Evolutionary conservation across 2,329 filamentous ascomycete genomes (phyloP), one percentile per base, ranked within the genome.

Genomic region (Ceratocystis smalleyi): DNA sequence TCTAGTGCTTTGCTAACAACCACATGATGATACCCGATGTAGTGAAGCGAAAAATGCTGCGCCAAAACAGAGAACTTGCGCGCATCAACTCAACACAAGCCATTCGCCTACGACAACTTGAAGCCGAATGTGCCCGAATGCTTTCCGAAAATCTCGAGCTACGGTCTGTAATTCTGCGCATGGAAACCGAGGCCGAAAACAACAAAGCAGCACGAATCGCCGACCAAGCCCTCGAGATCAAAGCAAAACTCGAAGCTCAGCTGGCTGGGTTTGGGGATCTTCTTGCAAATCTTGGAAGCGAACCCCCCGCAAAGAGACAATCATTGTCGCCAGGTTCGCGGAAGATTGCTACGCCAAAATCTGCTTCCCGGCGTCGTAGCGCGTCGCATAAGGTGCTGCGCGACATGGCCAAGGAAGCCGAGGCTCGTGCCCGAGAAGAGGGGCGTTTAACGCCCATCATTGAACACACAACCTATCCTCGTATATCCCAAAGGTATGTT

Each of bases 31-130:
- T 67, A 17, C 63, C 68, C 60, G 8, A 68, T 70, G 43, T 70
- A 91, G 88, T 92, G 66, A 88, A 89, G 72, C 83, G 86, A 71
- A 85, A 87, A 72, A 89, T 91, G 71, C 78, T 91, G 70, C 83
- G 89, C 64, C 89, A 94, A 73, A 95, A 95, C 72, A 83, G 88
- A 74, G 89, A 94, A 71, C 86, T 94, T 68, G 88, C 88, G 68
- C 84, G 85, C 72, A 83, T 81, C 70, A 94, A 95, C 75, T 89
- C 88, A 27, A 80, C 82, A 61, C 87, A 91, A 73, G 88, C 87
- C 40, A 78, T 89, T 40, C 85, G 86, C 68, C 91, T 94, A 70
- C 84, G 88, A 67, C 83, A 79, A 68, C 80, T 94, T 66, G 88
- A 92, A 71, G 83, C 85, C 71, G 88, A 95, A 73, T 85, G 83